These are phyloP conservation scores for Annulohypoxylon nitens DNA, from an alignment of 495 filamentous ascomycete genomes.

Conservation along the genomic window DNA sequence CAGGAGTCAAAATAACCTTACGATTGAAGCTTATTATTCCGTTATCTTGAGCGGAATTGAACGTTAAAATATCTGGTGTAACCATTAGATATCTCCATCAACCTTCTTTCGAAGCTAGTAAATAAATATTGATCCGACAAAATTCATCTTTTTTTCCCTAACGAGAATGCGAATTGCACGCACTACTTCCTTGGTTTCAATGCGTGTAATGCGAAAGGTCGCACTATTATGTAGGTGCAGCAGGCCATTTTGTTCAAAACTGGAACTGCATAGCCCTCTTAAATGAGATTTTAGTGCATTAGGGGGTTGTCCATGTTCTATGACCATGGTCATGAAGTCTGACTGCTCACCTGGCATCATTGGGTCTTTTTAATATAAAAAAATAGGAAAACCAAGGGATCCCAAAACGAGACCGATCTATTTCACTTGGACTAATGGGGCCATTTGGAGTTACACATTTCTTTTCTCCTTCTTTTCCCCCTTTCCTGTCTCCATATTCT, in stretches of 20 bases:
- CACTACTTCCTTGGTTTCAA: not conserved
- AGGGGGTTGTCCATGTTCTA: not conserved
- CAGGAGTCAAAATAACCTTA: conserved; percentile 4
- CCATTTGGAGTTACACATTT: conserved; percentile 17
- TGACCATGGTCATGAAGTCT: not conserved
- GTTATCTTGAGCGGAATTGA: not conserved
- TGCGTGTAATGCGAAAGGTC: not conserved
- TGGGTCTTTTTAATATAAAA: conserved; percentile 10
- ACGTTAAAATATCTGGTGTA: not conserved
- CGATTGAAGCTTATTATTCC: not conserved
- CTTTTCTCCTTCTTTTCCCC: conserved; percentile 5
- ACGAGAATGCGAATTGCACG: not conserved
- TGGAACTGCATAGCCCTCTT: conserved; percentile 26
- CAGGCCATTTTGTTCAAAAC: not conserved
- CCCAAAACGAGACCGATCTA: conserved; percentile 9
- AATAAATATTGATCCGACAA: not conserved
- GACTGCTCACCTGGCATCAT: not conserved
- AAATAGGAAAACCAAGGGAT: conserved; percentile 17
- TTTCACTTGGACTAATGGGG: conserved; percentile 11
- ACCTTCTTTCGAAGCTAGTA: not conserved
- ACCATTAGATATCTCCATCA: not conserved
- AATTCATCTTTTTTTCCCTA: not conserved
- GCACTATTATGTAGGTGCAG: not conserved
- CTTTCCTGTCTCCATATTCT: not conserved
- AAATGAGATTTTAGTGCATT: conserved; percentile 31